These are phyloP conservation scores for Fusarium caatingaense DNA, from an alignment of 2,329 filamentous ascomycete genomes.

Conservation along the genomic window DNA sequence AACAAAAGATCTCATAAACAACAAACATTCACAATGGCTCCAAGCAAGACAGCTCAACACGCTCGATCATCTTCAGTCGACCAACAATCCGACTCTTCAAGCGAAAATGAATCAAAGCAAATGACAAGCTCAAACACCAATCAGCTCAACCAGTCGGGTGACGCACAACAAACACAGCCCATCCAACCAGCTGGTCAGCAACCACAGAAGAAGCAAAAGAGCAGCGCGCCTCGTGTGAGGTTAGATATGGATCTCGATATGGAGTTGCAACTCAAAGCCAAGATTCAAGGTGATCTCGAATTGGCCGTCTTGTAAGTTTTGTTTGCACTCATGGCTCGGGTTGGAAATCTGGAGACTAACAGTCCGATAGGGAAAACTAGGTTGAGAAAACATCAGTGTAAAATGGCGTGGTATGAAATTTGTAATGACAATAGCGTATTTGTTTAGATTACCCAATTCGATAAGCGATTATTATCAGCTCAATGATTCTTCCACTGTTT, in stretches of 20 bases:
- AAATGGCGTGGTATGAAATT: no score
- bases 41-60: neutral
- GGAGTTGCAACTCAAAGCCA: slow-evolving; percentile 27
- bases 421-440: neutral
- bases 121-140: neutral
- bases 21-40: slow-evolving; percentile 1
- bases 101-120: neutral
- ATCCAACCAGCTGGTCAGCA: neutral
- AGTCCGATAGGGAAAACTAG: neutral
- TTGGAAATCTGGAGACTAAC: neutral
- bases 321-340: no score
- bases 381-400: no score
- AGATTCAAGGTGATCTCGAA: slow-evolving; percentile 27
- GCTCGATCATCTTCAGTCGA: neutral
- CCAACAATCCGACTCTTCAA: neutral
- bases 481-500: no score
- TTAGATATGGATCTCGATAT: slow-evolving; percentile 31
- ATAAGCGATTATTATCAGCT: no score
- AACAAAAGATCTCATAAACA: neutral
- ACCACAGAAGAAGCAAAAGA: slow-evolving; percentile 14
- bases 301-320: slow-evolving; percentile 19
- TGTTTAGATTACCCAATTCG: neutral
- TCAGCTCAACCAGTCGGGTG: rapidly evolving
- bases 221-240: slow-evolving; percentile 20
- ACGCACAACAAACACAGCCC: neutral